Percentiles rank a stretch among this genome's conserved stretches.
Evolutionary conservation across 768 basidiomycete genomes (phyloP).

Genomic region (Boletus patriciae): DNA sequence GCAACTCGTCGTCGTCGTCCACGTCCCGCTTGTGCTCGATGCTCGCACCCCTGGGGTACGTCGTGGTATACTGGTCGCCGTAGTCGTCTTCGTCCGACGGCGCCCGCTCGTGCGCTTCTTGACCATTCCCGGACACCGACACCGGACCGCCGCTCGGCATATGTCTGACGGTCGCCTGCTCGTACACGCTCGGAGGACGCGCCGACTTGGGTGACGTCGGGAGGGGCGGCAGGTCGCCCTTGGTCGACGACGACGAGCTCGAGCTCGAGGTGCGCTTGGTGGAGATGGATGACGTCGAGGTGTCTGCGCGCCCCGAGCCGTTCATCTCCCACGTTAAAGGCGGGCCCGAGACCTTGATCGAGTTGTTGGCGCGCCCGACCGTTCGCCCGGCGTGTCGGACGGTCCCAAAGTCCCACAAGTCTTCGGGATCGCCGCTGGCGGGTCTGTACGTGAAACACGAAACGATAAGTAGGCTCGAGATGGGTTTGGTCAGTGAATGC

Average conservation of each 20-base stretch:
- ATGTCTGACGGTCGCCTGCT: conserved; percentile 72
- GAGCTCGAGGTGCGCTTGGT: conserved; percentile 34
- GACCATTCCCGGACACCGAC: conserved; percentile 17
- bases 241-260: conserved; percentile 48
- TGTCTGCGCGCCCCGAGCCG: conserved; percentile 43
- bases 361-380: conserved; percentile 61
- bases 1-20: conserved; percentile 56
- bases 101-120: conserved; percentile 42
- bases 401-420: conserved; percentile 98
- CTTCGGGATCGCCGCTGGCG: conserved; percentile 63
- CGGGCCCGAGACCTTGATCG: conserved; percentile 60
- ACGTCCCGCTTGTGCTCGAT: conserved; percentile 38
- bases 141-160: conserved; percentile 37
- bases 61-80: conserved; percentile 54
- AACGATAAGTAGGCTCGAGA: not conserved
- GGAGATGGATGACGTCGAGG: conserved; percentile 39
- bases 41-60: conserved; percentile 46
- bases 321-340: conserved; percentile 82
- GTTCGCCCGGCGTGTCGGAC: conserved; percentile 76
- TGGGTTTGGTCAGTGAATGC: not conserved
- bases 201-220: conserved; percentile 43
- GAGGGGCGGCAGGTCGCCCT: conserved; percentile 62
- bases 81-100: conserved; percentile 69
- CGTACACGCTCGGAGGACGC: conserved; percentile 39
- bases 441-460: conserved; percentile 38